These are phyloP conservation scores for Podospora conica DNA, from an alignment of 495 filamentous ascomycete genomes.

Conservation along the genomic window DNA sequence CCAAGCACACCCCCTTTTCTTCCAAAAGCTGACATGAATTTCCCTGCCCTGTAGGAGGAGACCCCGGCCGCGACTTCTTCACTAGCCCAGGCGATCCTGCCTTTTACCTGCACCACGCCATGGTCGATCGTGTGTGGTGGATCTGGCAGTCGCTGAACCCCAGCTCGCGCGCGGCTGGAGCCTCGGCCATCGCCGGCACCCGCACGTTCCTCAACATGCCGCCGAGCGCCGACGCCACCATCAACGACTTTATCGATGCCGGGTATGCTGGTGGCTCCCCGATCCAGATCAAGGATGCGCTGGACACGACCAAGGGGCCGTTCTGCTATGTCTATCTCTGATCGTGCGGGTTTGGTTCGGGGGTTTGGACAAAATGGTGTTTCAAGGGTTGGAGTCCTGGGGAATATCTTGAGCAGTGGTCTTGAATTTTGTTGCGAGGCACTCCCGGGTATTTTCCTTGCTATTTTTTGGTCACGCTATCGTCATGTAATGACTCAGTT, in stretches of 20 bases:
- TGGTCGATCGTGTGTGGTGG: slow-evolving; percentile 61
- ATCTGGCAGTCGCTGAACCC: slow-evolving; percentile 56
- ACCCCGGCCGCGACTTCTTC: slow-evolving; percentile 52
- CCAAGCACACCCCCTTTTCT: no score
- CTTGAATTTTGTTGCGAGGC: background rate
- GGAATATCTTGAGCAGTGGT: background rate
- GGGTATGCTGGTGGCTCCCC: slow-evolving; percentile 22
- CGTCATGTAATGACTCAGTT: background rate
- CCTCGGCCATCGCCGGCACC: slow-evolving; percentile 12
- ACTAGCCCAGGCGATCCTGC: slow-evolving; percentile 56
- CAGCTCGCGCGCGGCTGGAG: slow-evolving; percentile 10
- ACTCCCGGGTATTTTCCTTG: background rate
- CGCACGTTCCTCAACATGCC: slow-evolving; percentile 23
- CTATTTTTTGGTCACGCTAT: background rate
- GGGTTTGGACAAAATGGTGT: no score
- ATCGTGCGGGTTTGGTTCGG: background rate
- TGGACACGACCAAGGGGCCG: slow-evolving; percentile 13
- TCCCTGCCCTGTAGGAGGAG: no score
- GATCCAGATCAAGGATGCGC: slow-evolving; percentile 3
- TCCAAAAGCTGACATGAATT: no score
- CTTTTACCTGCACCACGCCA: slow-evolving; percentile 62
- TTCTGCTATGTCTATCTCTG: slow-evolving; percentile 32
- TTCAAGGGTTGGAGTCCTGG: background rate
- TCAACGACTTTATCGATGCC: slow-evolving; percentile 23
- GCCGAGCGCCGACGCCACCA: slow-evolving; percentile 17